Base-by-base conservation (phyloP, 1,284 basidiomycete species). In the Volvariella volvacea region DNA sequence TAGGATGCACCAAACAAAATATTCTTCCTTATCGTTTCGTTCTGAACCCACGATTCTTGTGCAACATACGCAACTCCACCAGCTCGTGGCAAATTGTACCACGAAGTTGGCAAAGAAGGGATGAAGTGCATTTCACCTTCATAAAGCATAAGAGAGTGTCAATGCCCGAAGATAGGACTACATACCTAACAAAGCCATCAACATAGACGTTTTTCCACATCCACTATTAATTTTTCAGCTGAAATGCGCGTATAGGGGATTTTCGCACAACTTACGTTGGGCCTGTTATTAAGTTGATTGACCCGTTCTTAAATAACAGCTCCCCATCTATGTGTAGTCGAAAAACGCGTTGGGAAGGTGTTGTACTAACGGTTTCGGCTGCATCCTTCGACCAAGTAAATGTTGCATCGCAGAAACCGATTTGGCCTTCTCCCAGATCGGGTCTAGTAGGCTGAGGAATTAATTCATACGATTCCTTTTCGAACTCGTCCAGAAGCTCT, bases 1-100 rank as follows among this genome's bases (percentile, higher is more conserved):
- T 76, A 89, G 0, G 82, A 78, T 3, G 84, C 66, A 22, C 87
- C 85, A 60, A 95, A 96, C 22, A 92, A 53, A 50, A 96, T 92
- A 55, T 95, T 96, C 56, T 4, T n/a, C 25, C 69, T 61, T 48
- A 68, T 68, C 2, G 61, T 68, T 44, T 68, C 65, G 51, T 79
- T 82, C 54, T 75, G 75, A 4, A 84, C 82, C 86, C 86, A 91
- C 3, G 83, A 80, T 57, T 89, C 85, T 55, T 91, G 88, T 1
- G 84, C 82, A 3, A 83, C 83, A 55, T 86, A 89, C 0, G 81
- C 78, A 3, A 89, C 74, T 6, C 34, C n/a, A 15, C 34, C n/a
- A 15, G 7, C 15, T 6, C 34, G 14, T 16, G 34, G 34, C 15
- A 88, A 71, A 49, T 74, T 77, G 60, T 73, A 81, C 68, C 78